Conservation (phyloP, 345 rosid species). For the Dipteronia dyeriana region DNA sequence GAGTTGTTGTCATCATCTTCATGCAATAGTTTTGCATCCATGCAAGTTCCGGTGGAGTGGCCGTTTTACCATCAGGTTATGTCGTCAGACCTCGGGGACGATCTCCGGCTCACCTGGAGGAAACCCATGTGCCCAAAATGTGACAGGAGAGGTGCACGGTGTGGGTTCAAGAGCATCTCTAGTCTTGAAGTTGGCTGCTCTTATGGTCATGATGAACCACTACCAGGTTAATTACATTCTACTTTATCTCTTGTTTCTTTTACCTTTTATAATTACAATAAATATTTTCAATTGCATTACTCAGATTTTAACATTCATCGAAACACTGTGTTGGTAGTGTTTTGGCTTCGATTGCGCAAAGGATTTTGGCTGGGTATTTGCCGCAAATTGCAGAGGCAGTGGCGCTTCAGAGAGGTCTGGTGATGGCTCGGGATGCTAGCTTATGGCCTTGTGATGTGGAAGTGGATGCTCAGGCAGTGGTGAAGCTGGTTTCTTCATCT, state of each 20-base stretch:
- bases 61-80: conserved; percentile 55
- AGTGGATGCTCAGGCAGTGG: too few relatives aligned
- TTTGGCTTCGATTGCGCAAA: too few relatives aligned
- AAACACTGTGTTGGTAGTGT: too few relatives aligned
- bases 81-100: conserved; percentile 41
- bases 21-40: conserved; percentile 36
- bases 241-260: not conserved
- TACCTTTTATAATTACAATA: not conserved
- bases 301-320: too few relatives aligned
- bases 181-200: conserved; percentile 43
- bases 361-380: too few relatives aligned
- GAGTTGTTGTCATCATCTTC: conserved; percentile 25
- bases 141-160: conserved; percentile 52
- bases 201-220: conserved; percentile 18
- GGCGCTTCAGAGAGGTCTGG: too few relatives aligned
- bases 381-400: too few relatives aligned
- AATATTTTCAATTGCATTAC: too few relatives aligned
- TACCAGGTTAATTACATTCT: conserved; percentile 40
- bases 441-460: too few relatives aligned
- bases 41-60: conserved; percentile 53
- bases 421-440: too few relatives aligned
- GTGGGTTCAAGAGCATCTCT: conserved; percentile 57
- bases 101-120: conserved; percentile 46
- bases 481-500: too few relatives aligned
- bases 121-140: conserved; percentile 53